These are phyloP conservation scores for Lactifluus pinguis DNA, from an alignment of 768 basidiomycete genomes.

Conservation along the genomic window DNA sequence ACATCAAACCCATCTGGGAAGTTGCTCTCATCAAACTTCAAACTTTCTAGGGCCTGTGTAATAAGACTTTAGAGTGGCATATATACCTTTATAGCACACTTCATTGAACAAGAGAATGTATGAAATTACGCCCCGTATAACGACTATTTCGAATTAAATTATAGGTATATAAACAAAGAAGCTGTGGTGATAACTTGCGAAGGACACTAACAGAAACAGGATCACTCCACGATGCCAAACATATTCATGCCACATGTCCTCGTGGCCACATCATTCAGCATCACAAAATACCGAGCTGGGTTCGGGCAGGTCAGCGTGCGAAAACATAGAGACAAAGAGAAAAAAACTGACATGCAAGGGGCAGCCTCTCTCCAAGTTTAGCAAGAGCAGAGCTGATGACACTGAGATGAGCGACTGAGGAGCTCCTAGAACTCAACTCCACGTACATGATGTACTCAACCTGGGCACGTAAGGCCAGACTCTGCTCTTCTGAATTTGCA, in stretches of 20 bases:
- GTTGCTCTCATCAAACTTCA: background rate
- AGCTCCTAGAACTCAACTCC: background rate
- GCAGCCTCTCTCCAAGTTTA: constrained; percentile 58
- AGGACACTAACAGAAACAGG: background rate
- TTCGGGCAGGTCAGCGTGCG: background rate
- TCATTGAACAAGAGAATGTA: background rate
- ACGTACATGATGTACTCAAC: constrained; percentile 61
- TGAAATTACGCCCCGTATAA: background rate
- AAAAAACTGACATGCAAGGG: constrained; percentile 42
- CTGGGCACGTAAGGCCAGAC: constrained; percentile 50
- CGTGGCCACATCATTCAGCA: constrained; percentile 37
- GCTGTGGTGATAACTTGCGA: background rate
- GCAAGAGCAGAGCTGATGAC: constrained; percentile 42
- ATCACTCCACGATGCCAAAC: background rate
- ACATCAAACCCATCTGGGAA: background rate
- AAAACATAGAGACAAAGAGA: background rate
- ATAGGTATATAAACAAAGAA: background rate
- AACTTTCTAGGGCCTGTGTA: too few relatives aligned
- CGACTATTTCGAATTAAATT: background rate
- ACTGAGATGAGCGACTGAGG: background rate
- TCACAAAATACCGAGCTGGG: constrained; percentile 43
- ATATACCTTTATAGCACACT: too few relatives aligned
- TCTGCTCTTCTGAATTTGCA: constrained; percentile 45
- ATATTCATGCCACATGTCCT: constrained; percentile 21
- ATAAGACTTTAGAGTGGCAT: too few relatives aligned